phyloP scores from a whole-genome alignment of 2,329 filamentous ascomycete genomes.

The Penicillium nordicum region DNA sequence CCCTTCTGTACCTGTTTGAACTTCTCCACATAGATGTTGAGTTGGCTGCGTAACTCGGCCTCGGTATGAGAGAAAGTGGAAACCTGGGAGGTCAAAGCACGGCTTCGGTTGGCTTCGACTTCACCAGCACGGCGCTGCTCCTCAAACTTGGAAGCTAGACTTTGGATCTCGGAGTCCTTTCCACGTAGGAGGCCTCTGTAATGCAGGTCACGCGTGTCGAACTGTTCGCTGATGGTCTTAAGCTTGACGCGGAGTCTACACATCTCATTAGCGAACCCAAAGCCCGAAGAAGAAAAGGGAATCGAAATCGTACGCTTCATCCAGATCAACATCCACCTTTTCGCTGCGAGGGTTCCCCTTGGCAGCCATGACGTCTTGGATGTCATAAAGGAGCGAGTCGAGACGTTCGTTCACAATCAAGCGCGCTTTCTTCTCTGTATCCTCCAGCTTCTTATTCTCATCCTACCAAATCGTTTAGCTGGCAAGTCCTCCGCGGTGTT shows the following conservation, averaged over 20 bases:
- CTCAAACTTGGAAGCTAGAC: constrained; percentile 82
- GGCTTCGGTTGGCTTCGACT: constrained; percentile 71
- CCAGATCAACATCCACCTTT: constrained; percentile 79
- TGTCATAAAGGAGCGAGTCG: constrained; percentile 72
- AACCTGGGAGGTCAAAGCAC: constrained; percentile 85
- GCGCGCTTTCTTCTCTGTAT: constrained; percentile 77
- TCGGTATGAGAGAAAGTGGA: constrained; percentile 96
- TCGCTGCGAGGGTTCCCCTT: constrained; percentile 79
- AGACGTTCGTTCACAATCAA: constrained; percentile 82
- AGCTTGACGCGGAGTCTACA: constrained; percentile 64
- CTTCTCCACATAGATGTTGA: constrained; percentile 98
- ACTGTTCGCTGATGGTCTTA: constrained; percentile 94
- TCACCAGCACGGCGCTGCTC: constrained; percentile 87
- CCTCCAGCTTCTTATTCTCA: constrained; percentile 89
- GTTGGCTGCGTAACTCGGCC: constrained; percentile 84
- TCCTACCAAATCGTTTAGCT: constrained; percentile 51
- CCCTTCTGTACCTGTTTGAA: constrained; percentile 86
- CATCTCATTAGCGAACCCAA: constrained; percentile 12
- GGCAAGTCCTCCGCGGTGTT: constrained; percentile 1
- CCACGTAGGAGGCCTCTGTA: constrained; percentile 88
- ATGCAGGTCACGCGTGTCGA: constrained; percentile 90
- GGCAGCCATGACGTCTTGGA: constrained; percentile 83
- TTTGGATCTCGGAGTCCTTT: constrained; percentile 94
- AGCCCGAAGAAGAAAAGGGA: background rate
- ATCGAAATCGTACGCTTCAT: constrained; percentile 69